phyloP scores from a whole-genome alignment of 805 yeast species.

The Myxozyma sirexii region DNA sequence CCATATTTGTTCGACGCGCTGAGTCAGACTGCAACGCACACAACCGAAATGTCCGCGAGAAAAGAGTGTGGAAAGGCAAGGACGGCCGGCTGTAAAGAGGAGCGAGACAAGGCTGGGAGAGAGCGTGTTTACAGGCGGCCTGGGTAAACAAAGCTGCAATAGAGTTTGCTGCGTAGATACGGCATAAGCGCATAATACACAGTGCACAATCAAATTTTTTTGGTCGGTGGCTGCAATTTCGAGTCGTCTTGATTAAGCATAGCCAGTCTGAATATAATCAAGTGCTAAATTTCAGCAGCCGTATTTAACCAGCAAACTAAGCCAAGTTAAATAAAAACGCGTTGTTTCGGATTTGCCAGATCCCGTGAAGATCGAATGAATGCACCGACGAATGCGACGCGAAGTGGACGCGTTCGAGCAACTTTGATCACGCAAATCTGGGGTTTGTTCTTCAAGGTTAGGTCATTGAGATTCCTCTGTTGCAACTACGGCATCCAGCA shows the following conservation, averaged over 20 bases:
- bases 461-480: too few relatives aligned
- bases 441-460: not conserved
- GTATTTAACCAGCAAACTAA: too few relatives aligned
- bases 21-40: not conserved
- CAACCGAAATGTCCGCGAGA: not conserved
- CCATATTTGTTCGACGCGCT: constrained; percentile 1
- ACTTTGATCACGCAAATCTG: not conserved
- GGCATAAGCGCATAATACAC: constrained; percentile 4
- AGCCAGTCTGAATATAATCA: too few relatives aligned
- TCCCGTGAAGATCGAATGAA: not conserved
- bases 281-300: too few relatives aligned
- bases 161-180: not conserved
- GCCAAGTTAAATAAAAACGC: too few relatives aligned
- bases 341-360: too few relatives aligned
- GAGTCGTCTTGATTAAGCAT: not conserved
- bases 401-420: not conserved
- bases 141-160: constrained; percentile 4
- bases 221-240: not conserved
- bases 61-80: not conserved
- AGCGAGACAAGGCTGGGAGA: not conserved
- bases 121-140: constrained; percentile 9
- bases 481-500: too few relatives aligned
- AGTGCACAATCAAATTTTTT: not conserved
- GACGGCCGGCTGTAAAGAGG: not conserved
- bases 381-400: not conserved